Base-by-base conservation (phyloP, 345 rosid species). In the Salix udensis region DNA sequence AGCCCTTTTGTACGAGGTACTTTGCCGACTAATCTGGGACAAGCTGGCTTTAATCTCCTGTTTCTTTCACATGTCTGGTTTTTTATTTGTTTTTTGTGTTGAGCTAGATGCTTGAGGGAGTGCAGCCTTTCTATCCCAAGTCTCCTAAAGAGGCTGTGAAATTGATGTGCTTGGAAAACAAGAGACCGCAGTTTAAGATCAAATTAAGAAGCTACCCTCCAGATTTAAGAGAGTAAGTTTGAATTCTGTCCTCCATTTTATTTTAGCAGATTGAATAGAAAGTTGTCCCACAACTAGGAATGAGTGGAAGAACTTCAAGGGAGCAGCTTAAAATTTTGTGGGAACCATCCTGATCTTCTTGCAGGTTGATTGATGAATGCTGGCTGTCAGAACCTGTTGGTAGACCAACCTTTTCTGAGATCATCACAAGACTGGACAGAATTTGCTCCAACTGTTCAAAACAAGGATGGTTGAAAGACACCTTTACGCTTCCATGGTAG, bases 401-500 rank as follows among this genome's bases (percentile, higher is more conserved):
- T 16, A 88, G 99, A 78, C 99, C 99, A 39, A 85, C 82, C 14
- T 96, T 93, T 77, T 85, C 93, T 3, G 94, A 96, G 83, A 91
- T 93, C 78, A 91, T 96, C 23, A 88, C 90, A 37, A 91, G 98
- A 42, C 83, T 96, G 83, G 90, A 91, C 78, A 92, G 66, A 78
- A 87, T 96, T 76, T 88, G 87, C 68, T 80, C 82, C 69, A 87
- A 85, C 70, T 86, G 98, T 81, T 90, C 98, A 65, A 93, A 87
- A 80, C 98, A 90, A 6, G 96, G 94, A 65, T 86, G 94, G 99
- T 96, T 96, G 99, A 96, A 92, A 81, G 98, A 96, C 71, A 85
- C 98, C 30, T 93, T 96, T 80, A 96, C 90, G 90, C 91, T 96
- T 83, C 96, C 94, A 40, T 93, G 99, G 99, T 96, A 93, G 74